Base-by-base conservation (phyloP, 352 stramenopile genomes). In the Plasmopara muralis region DNA sequence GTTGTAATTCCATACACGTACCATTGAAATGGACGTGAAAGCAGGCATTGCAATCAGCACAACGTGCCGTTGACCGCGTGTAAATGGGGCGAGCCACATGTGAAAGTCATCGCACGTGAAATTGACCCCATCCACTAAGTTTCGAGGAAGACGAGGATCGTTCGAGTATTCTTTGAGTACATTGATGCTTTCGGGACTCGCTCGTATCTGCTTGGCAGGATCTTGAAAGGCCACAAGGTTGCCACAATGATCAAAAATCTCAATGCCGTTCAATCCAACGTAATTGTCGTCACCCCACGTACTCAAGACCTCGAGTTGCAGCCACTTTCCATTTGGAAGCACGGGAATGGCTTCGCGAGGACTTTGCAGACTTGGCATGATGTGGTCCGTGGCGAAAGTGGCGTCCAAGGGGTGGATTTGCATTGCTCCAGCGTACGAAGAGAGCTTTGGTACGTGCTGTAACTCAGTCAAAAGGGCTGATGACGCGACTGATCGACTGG, bases 1-100 rank as follows among this genome's bases (percentile, higher is more conserved):
- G 62, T 96, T 96, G 67, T 97, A 97, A 58, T 97, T 97, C 89
- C 88, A 97, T 14, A 97, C 50, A 13, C 85, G 77, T 2, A 97
- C 51, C 81, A 95, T 93, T 6, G 83, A 88, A 4, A 97, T 33
- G 8, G 67, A 59, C 0, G 66, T 57, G 2, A 13, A 44, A 0
- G 52, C 16, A 6, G 71, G 59, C 28, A 96, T 53, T 41, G 79
- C 61, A 0, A 96, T 39, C 20, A 64, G 37, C 14, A 95, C 66
- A 14, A 70, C 72, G 45, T 95, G 82, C 6, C 65, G 20, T 7
- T 74, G 43, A 0, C 73, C 79, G 10, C 49, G 12, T 6, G 77
- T 83, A 43, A 82, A 96, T 9, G 89, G 89, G 9, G 88, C 80
- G 0, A 97, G 62, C 89, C 89, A 97, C 72, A 92, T 85, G 66